phyloP scores from a whole-genome alignment of 495 filamentous ascomycete species.

The Podospora conica region DNA sequence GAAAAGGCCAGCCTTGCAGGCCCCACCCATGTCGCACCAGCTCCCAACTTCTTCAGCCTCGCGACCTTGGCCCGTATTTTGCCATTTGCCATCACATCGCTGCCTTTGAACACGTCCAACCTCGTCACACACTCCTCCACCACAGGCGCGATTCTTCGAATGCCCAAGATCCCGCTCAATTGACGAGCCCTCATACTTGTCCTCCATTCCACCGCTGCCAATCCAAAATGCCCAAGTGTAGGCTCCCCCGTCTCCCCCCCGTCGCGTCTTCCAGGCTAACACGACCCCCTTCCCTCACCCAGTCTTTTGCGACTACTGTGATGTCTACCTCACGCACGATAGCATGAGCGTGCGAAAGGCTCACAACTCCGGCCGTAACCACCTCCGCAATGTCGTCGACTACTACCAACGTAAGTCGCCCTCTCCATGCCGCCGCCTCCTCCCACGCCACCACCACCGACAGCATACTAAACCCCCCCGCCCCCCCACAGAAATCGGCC shows the following conservation, averaged over 20 bases:
- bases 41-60: constrained; percentile 25
- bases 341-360: constrained; percentile 99
- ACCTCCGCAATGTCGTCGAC: constrained; percentile 92
- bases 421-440: constrained; percentile 1
- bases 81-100: constrained; percentile 3
- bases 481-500: constrained; percentile 70
- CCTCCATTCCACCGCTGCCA: not conserved
- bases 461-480: constrained; percentile 2
- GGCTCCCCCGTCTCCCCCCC: constrained; percentile 8
- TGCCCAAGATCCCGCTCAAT: not conserved
- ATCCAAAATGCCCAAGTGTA: constrained; percentile 44
- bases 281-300: constrained; percentile 3
- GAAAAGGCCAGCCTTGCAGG: constrained; percentile 13
- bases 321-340: constrained; percentile 99
- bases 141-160: not conserved
- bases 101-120: not conserved
- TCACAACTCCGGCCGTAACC: constrained; percentile 93
- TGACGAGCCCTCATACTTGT: not conserved
- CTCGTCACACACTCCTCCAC: not conserved
- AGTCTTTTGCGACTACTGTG: constrained; percentile 90
- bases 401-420: constrained; percentile 83
- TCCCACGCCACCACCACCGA: not conserved
- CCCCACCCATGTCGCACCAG: constrained; percentile 3
- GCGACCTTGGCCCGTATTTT: constrained; percentile 12
- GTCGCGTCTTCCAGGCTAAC: constrained; percentile 10